Percentiles rank a stretch among this genome's conserved stretches.
Conservation (phyloP, 2,329 filamentous ascomycete genomes). For the Diaporthe citrichinensis region DNA sequence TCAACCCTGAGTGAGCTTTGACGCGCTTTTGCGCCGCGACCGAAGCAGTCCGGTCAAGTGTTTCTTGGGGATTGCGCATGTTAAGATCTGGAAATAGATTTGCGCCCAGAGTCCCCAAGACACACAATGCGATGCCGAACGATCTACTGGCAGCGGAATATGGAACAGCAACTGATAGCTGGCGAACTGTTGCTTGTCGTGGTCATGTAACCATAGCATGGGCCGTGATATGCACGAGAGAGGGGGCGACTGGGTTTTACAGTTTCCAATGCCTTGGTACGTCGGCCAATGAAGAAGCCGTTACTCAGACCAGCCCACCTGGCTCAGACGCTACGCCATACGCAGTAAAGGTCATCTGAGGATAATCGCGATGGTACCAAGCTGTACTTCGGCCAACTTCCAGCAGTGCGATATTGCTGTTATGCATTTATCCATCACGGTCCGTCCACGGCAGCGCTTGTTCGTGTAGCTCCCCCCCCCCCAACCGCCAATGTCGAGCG, state of each 20-base stretch:
- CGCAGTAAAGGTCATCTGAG: conserved; percentile 29
- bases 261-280: conserved; percentile 36
- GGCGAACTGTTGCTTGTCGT: conserved; percentile 18
- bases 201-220: conserved; percentile 36
- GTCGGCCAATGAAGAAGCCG: conserved; percentile 23
- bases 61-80: neutral
- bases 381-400: conserved; percentile 37
- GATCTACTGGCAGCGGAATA: neutral
- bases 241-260: conserved; percentile 36
- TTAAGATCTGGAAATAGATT: conserved; percentile 1
- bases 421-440: conserved; percentile 32
- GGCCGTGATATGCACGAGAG: conserved; percentile 33
- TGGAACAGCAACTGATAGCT: conserved; percentile 16
- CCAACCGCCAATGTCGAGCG: conserved; percentile 9
- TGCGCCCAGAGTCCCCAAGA: conserved; percentile 16
- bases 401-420: conserved; percentile 19
- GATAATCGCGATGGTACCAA: conserved; percentile 29
- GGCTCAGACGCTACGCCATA: conserved; percentile 24
- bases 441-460: neutral
- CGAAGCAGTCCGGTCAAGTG: conserved; percentile 5
- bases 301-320: conserved; percentile 28
- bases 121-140: neutral
- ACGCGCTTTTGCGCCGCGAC: neutral
- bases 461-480: neutral
- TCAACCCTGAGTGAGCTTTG: neutral